Percentiles rank a stretch among this genome's conserved stretches.
These are phyloP conservation scores for Plasmodium coatneyi DNA, from an alignment of 169 alveolate genomes.

Conservation along the genomic window DNA sequence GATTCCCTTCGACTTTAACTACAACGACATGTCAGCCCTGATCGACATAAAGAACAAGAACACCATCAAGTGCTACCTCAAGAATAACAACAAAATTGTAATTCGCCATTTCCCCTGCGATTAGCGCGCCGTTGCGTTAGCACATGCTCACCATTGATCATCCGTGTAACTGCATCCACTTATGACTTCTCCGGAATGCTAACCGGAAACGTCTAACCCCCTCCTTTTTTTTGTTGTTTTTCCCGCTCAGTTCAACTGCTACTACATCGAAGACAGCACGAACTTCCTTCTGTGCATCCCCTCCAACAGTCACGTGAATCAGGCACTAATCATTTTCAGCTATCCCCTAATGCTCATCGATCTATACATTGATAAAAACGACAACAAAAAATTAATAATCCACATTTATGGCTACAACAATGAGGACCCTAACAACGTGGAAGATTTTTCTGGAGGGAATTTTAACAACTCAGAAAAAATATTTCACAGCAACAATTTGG, in stretches of 20 bases:
- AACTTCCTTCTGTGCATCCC: slow-evolving; percentile 65
- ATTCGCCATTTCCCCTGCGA: background rate
- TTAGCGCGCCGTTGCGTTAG: background rate
- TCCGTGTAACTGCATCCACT: background rate
- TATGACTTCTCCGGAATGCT: background rate
- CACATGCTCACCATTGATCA: background rate
- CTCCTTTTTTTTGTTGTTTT: background rate
- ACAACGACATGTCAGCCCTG: slow-evolving; percentile 32
- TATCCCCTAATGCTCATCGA: slow-evolving; percentile 69
- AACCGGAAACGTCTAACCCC: background rate
- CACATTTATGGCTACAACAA: slow-evolving; percentile 58
- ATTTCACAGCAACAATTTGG: slow-evolving; percentile 9
- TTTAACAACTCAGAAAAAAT: slow-evolving; percentile 68
- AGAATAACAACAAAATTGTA: slow-evolving; percentile 68
- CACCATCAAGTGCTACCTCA: slow-evolving; percentile 73
- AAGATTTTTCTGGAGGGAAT: background rate
- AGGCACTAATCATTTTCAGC: slow-evolving; percentile 58
- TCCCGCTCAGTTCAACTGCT: slow-evolving; percentile 50
- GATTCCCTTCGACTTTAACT: slow-evolving; percentile 41
- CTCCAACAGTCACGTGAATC: slow-evolving; percentile 49
- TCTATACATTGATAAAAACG: slow-evolving; percentile 66
- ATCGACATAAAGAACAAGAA: slow-evolving; percentile 65
- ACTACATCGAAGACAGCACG: slow-evolving; percentile 54
- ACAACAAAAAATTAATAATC: slow-evolving; percentile 43
- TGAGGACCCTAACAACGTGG: slow-evolving; percentile 19